These are phyloP conservation scores for Eremomyces bilateralis DNA, from an alignment of 495 filamentous ascomycete genomes.

Conservation along the genomic window DNA sequence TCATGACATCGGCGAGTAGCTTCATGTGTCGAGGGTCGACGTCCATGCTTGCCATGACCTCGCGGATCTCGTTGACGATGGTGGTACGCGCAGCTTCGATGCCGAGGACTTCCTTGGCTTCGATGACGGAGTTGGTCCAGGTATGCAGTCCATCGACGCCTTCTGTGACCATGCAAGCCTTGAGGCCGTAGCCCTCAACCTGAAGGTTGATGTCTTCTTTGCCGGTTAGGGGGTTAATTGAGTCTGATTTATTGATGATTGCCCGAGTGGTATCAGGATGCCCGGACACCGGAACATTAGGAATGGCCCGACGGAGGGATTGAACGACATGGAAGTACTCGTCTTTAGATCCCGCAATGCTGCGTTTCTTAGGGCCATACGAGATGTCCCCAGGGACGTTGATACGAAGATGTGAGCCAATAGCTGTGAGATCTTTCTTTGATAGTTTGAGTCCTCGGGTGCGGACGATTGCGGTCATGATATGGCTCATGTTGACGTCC, in stretches of 20 bases:
- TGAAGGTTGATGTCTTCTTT: constrained; percentile 29
- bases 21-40: constrained; percentile 99
- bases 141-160: constrained; percentile 58
- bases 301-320: constrained; percentile 60
- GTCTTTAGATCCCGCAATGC: constrained; percentile 13
- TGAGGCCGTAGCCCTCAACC: constrained; percentile 86
- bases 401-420: too few relatives aligned
- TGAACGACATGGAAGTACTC: constrained; percentile 64
- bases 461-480: constrained; percentile 46
- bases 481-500: constrained; percentile 45
- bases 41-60: constrained; percentile 77
- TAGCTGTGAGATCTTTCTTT: too few relatives aligned
- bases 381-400: too few relatives aligned
- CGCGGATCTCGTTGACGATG: constrained; percentile 58
- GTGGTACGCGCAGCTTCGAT: constrained; percentile 84
- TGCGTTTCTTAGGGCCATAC: constrained; percentile 4
- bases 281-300: constrained; percentile 59
- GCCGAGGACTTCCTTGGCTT: constrained; percentile 76
- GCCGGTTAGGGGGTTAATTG: constrained; percentile 29
- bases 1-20: constrained; percentile 96
- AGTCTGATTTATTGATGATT: constrained; percentile 62
- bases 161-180: constrained; percentile 72
- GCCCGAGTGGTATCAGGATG: constrained; percentile 70
- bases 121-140: constrained; percentile 73
- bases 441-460: constrained; percentile 73